Evolutionary conservation across 169 alveolate species (phyloP).

Genomic region (Plasmodium blacklocki): DNA sequence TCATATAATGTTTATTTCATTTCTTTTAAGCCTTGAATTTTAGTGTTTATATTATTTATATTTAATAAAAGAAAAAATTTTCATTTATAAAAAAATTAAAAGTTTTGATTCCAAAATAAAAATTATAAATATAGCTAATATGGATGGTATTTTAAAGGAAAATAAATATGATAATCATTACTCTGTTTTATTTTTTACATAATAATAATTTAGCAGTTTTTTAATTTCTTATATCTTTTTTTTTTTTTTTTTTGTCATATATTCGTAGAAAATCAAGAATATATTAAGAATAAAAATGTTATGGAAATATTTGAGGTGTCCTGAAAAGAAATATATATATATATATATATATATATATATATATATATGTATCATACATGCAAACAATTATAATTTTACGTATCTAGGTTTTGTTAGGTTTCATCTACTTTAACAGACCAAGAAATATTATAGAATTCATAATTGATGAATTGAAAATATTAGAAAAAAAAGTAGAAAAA

Average conservation of each 20-base stretch:
- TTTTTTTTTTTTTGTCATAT: conserved; percentile 7
- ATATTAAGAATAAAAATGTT: conserved; percentile 40
- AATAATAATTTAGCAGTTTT: too few relatives aligned
- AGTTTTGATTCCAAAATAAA: not conserved
- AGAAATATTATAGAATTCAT: conserved; percentile 49
- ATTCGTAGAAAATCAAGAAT: conserved; percentile 40
- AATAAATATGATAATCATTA: not conserved
- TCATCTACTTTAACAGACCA: conserved; percentile 55
- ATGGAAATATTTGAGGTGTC: conserved; percentile 62
- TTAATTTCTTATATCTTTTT: not conserved
- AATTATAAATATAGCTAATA: conserved; percentile 10
- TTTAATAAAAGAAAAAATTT: not conserved
- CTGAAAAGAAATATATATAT: conserved; percentile 10
- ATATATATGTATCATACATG: too few relatives aligned
- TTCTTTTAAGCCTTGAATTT: not conserved
- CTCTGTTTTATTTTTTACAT: not conserved
- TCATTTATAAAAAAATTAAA: not conserved
- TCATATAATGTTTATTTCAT: conserved; percentile 1
- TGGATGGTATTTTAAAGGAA: conserved; percentile 42
- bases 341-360: conserved; percentile 2
- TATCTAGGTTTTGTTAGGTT: conserved; percentile 51
- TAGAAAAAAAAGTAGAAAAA: conserved; percentile 50
- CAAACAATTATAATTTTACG: not conserved
- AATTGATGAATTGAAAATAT: conserved; percentile 41
- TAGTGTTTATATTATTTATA: not conserved